A percentile compares a stretch with the other conserved stretches of the same genome.
Conservation (phyloP, 2,329 filamentous ascomycete genomes). For the Aureobasidium subglaciale region DNA sequence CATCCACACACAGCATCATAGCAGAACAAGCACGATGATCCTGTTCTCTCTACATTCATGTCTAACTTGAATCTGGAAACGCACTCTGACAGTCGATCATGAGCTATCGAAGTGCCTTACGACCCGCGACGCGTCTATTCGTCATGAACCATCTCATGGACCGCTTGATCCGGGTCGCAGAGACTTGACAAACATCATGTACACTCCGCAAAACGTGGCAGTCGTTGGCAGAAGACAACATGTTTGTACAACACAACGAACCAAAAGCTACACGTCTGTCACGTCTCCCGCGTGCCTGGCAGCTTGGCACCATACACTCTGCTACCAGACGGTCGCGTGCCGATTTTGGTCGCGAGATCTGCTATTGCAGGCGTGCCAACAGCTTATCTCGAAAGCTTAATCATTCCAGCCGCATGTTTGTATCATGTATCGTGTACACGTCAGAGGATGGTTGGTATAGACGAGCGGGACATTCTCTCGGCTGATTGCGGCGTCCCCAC, state of each 20-base stretch:
- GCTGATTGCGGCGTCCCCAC: slow-evolving; percentile 3
- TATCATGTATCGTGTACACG: background rate
- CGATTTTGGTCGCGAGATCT: background rate
- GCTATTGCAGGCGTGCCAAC: no score
- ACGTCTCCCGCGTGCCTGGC: background rate
- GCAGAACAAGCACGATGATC: background rate
- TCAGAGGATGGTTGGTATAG: slow-evolving; percentile 9
- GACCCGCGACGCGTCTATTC: background rate
- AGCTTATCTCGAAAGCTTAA: background rate
- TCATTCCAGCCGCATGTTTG: background rate
- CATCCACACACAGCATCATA: background rate
- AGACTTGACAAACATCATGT: background rate
- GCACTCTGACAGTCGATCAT: background rate
- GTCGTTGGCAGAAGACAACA: background rate
- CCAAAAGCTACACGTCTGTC: no score
- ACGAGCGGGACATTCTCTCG: background rate
- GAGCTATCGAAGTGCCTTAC: background rate
- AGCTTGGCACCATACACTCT: background rate
- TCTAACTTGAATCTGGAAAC: background rate
- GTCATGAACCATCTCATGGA: background rate
- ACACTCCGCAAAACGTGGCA: background rate
- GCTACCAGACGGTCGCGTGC: background rate
- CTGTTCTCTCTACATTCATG: background rate
- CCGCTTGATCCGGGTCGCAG: background rate
- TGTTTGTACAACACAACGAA: background rate